phyloP scores from a whole-genome alignment of 805 yeast species.

The Yamadazyma philogaea region DNA sequence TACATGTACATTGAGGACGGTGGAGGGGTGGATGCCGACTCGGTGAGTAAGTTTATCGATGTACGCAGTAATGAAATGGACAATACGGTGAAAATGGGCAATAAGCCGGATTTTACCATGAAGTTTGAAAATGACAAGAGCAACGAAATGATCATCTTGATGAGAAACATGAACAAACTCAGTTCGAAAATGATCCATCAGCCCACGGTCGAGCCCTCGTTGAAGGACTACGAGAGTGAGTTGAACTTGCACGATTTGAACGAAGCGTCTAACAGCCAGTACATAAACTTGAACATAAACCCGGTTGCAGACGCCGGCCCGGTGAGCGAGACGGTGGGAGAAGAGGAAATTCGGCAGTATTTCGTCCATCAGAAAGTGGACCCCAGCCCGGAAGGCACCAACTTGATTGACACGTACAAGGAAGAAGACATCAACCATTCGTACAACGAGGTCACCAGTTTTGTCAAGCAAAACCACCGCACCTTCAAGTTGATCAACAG shows the following conservation, averaged over 20 bases:
- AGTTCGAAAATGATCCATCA: slow-evolving; percentile 69
- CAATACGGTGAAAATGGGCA: slow-evolving; percentile 71
- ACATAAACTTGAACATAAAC: slow-evolving; percentile 31
- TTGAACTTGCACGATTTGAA: slow-evolving; percentile 37
- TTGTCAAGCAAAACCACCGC: slow-evolving; percentile 36
- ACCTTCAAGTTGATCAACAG: slow-evolving; percentile 21
- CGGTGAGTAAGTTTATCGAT: slow-evolving; percentile 71
- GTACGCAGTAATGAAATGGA: slow-evolving; percentile 79
- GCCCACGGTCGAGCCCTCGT: slow-evolving; percentile 9
- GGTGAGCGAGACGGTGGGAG: not conserved
- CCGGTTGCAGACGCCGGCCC: slow-evolving; percentile 2
- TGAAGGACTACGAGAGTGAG: slow-evolving; percentile 25
- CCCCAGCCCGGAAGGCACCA: slow-evolving; percentile 15
- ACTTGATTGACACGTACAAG: slow-evolving; percentile 25
- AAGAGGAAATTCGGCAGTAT: not conserved
- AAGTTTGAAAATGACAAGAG: slow-evolving; percentile 28
- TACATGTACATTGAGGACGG: slow-evolving; percentile 55
- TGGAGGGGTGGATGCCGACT: slow-evolving; percentile 26
- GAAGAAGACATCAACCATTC: slow-evolving; percentile 32
- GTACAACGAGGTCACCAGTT: slow-evolving; percentile 26
- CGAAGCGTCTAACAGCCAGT: slow-evolving; percentile 29
- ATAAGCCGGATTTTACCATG: slow-evolving; percentile 89
- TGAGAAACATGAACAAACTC: slow-evolving; percentile 85
- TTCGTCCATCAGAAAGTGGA: slow-evolving; percentile 8
- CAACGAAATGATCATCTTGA: slow-evolving; percentile 64